These are phyloP conservation scores for Cladosporium sp. DNA, from an alignment of 2,329 filamentous ascomycete genomes.

Conservation along the genomic window DNA sequence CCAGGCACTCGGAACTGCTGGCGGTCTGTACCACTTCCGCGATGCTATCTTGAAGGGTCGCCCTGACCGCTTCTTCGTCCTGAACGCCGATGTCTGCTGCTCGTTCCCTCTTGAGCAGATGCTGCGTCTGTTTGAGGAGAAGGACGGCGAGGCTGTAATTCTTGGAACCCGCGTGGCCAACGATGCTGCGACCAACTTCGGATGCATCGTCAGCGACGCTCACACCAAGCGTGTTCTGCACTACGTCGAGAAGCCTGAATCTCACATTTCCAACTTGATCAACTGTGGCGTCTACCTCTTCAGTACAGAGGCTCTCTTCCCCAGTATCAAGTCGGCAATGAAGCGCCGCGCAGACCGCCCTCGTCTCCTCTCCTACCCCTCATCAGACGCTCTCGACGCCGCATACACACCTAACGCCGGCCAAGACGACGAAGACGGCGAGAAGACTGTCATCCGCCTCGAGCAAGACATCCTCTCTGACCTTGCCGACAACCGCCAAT, in stretches of 20 bases:
- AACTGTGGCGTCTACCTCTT: constrained; percentile 99
- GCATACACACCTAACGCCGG: constrained; percentile 51
- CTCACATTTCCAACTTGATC: constrained; percentile 95
- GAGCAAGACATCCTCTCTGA: constrained; percentile 97
- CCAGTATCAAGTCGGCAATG: constrained; percentile 87
- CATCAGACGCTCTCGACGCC: constrained; percentile 83
- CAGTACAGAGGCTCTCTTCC: constrained; percentile 91
- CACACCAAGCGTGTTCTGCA: constrained; percentile 94
- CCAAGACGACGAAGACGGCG: constrained; percentile 69
- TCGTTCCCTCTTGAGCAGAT: constrained; percentile 95
- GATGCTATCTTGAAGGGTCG: constrained; percentile 96
- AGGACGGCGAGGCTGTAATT: constrained; percentile 94
- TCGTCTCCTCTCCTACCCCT: constrained; percentile 89
- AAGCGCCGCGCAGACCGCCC: constrained; percentile 91
- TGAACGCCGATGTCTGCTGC: constrained; percentile 98
- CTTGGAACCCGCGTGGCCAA: constrained; percentile 86
- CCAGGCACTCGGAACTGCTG: constrained; percentile 89
- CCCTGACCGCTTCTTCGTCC: constrained; percentile 91
- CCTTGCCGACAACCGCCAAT: constrained; percentile 93
- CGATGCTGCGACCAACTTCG: constrained; percentile 92
- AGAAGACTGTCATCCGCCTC: constrained; percentile 81
- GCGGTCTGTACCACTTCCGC: constrained; percentile 97
- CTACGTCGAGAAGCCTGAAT: constrained; percentile 98
- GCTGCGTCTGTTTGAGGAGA: constrained; percentile 90
- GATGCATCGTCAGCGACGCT: constrained; percentile 91